Conservation (phyloP, 371 early-diverging fungal genomes). For the Mucor lusitanicus region DNA sequence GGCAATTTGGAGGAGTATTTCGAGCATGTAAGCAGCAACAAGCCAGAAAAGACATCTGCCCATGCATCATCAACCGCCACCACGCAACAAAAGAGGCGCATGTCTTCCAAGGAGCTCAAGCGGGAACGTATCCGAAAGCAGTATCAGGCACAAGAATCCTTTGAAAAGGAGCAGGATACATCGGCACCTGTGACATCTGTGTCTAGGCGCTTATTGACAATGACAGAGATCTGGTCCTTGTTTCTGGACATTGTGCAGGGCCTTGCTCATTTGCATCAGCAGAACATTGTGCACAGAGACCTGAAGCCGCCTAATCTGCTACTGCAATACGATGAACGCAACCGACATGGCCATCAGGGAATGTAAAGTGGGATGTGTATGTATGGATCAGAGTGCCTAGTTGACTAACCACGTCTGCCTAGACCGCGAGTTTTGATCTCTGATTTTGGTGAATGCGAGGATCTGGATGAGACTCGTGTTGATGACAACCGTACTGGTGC, state of each 20-base stretch:
- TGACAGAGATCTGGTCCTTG: constrained; percentile 77
- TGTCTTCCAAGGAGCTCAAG: constrained; percentile 30
- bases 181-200: background rate
- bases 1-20: constrained; percentile 95
- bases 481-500: constrained; percentile 85
- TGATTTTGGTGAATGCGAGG: constrained; percentile 97
- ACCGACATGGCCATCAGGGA: constrained; percentile 19
- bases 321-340: constrained; percentile 63
- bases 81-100: constrained; percentile 7
- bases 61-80: background rate
- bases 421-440: constrained; percentile 86
- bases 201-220: constrained; percentile 54
- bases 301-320: constrained; percentile 92
- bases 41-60: background rate
- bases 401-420: background rate
- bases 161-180: constrained; percentile 24
- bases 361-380: constrained; percentile 13
- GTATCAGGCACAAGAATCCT: constrained; percentile 24
- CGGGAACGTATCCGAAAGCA: constrained; percentile 41
- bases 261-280: constrained; percentile 82
- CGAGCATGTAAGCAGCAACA: constrained; percentile 22
- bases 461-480: constrained; percentile 46
- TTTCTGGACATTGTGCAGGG: constrained; percentile 90
- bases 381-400: constrained; percentile 7
- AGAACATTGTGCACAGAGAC: constrained; percentile 86